Conservation (phyloP, 163 green algal genomes). For the Scenedesmus sp. region DNA sequence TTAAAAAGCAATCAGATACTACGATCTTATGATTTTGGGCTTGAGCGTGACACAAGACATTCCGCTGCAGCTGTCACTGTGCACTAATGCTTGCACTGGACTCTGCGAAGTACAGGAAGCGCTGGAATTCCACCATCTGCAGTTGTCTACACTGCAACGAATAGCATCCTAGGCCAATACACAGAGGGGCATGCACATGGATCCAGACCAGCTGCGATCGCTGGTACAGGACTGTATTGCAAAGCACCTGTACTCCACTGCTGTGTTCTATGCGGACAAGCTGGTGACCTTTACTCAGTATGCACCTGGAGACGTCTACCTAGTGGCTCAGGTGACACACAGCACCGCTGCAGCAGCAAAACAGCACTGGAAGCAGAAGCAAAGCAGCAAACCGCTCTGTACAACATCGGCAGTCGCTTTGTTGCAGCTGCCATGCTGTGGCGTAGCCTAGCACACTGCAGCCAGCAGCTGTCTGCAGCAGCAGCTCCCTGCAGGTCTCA, state of each 20-base stretch:
- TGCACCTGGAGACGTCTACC: constrained; percentile 82
- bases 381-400: not conserved
- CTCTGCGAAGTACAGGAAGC: not conserved
- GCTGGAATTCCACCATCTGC: not conserved
- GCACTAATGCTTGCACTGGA: not conserved
- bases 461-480: too few species aligned
- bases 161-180: not conserved
- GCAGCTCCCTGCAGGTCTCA: too few species aligned
- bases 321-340: constrained; percentile 80
- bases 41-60: not conserved
- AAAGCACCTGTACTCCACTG: constrained; percentile 91
- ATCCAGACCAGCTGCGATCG: constrained; percentile 61
- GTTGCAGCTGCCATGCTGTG: too few species aligned
- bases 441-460: too few species aligned
- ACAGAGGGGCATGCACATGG: not conserved
- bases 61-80: not conserved
- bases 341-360: constrained; percentile 14
- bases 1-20: not conserved
- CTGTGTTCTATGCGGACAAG: constrained; percentile 97
- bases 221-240: constrained; percentile 89
- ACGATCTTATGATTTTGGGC: not conserved
- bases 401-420: too few species aligned
- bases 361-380: not conserved
- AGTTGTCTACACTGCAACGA: not conserved
- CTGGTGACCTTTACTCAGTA: constrained; percentile 81